A percentile compares a stretch with the other conserved stretches of the same genome.
These are phyloP conservation scores for Hypholoma fasciculare DNA, from an alignment of 768 basidiomycete genomes.

Conservation along the genomic window DNA sequence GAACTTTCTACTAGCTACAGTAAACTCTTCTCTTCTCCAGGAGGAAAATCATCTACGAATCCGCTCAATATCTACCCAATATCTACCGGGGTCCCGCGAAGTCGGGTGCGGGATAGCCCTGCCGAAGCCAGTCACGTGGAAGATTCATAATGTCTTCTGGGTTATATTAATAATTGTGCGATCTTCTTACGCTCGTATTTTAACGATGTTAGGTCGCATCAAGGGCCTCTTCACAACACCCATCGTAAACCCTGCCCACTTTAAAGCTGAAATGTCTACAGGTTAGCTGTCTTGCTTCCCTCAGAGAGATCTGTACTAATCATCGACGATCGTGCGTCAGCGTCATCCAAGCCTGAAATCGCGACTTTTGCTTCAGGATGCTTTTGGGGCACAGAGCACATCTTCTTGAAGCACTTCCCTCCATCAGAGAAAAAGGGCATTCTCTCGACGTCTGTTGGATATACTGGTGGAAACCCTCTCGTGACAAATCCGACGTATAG, in stretches of 20 bases:
- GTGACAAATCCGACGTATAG: conserved; percentile 64
- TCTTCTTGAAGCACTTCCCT: conserved; percentile 79
- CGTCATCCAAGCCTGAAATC: conserved; percentile 27
- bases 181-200: conserved; percentile 7
- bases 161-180: conserved; percentile 8
- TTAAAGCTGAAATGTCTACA: conserved; percentile 41
- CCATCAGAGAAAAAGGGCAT: conserved; percentile 73
- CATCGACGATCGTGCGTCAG: not conserved
- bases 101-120: no score
- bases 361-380: conserved; percentile 64
- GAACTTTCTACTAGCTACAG: no score
- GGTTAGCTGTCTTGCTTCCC: conserved; percentile 18
- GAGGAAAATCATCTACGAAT: no score
- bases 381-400: conserved; percentile 88
- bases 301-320: not conserved
- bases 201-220: conserved; percentile 27
- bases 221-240: conserved; percentile 22
- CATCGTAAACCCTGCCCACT: conserved; percentile 35
- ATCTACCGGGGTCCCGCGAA: no score
- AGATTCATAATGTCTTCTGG: conserved; percentile 1
- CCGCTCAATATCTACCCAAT: no score
- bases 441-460: conserved; percentile 73
- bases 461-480: conserved; percentile 67
- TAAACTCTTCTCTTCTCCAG: no score
- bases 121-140: no score